phyloP scores from a whole-genome alignment of 805 yeast genomes.

The Candida sonorensis region DNA sequence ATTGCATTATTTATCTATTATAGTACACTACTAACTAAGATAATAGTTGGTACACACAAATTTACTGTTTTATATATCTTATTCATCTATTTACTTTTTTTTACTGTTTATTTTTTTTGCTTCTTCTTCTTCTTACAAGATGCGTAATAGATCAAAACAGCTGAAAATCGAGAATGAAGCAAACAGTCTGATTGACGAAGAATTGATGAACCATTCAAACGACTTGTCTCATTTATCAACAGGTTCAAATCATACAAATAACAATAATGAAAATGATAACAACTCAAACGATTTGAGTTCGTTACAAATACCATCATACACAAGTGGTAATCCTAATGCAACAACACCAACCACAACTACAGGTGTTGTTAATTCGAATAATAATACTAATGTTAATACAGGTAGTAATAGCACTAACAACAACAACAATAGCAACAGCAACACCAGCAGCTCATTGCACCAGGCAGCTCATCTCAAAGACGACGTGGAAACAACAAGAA shows the following conservation, averaged over 20 bases:
- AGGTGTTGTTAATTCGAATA: no score
- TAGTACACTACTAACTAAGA: no score
- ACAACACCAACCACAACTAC: background rate
- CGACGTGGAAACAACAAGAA: constrained; percentile 12
- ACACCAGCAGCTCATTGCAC: no score
- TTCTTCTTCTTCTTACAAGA: no score
- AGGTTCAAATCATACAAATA: constrained; percentile 8
- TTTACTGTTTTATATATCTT: no score
- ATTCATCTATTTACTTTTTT: no score
- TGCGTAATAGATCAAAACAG: no score
- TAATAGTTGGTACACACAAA: no score
- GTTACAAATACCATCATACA: constrained; percentile 10
- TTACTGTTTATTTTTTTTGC: no score
- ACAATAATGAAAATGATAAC: background rate
- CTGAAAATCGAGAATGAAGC: constrained; percentile 13
- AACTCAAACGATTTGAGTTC: constrained; percentile 11
- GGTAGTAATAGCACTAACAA: constrained; percentile 1
- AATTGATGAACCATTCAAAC: constrained; percentile 14
- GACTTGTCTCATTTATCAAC: constrained; percentile 11
- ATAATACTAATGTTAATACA: no score
- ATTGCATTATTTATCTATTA: no score
- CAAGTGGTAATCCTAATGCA: background rate
- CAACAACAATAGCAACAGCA: background rate
- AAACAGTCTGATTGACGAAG: constrained; percentile 21
- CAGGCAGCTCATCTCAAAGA: no score